Percentiles rank a stretch among this genome's conserved stretches.
phyloP scores from a whole-genome alignment of 345 rosid species.

The Reutealis trisperma region DNA sequence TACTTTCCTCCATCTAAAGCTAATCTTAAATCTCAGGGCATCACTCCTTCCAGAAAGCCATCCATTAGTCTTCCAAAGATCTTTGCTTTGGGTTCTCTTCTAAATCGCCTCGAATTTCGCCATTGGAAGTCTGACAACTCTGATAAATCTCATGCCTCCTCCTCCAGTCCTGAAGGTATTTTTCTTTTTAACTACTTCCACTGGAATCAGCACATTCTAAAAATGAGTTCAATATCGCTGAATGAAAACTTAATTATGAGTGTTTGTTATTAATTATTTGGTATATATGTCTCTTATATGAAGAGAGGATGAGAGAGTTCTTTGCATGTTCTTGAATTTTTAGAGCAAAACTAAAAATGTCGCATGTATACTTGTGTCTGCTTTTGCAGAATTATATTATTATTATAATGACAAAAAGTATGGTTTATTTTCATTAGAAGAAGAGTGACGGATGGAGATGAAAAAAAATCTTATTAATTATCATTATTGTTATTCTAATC shows the following conservation, averaged over 20 bases:
- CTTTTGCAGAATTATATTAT: not conserved
- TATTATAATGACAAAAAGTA: conserved; percentile 29
- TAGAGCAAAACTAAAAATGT: not conserved
- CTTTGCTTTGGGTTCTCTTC: conserved; percentile 72
- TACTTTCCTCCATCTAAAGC: conserved; percentile 30
- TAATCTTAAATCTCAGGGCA: conserved; percentile 7
- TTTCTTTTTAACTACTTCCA: no score
- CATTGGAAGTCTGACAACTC: conserved; percentile 53
- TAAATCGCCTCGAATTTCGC: conserved; percentile 67
- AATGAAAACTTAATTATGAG: no score
- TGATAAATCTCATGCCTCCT: conserved; percentile 50
- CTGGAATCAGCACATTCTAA: no score
- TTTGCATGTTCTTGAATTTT: not conserved
- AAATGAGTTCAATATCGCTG: no score
- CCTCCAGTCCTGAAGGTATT: conserved; percentile 82
- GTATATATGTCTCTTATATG: no score
- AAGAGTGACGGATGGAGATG: conserved; percentile 6
- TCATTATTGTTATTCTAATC: not conserved
- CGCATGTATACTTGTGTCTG: no score
- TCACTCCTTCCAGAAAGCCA: conserved; percentile 32
- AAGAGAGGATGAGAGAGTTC: no score
- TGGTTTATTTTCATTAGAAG: conserved; percentile 19
- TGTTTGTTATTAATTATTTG: no score
- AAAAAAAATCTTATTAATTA: conserved; percentile 14
- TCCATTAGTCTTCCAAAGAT: conserved; percentile 60